Conservation (phyloP, 345 rosid species). For the Eucalyptus pauciflora region DNA sequence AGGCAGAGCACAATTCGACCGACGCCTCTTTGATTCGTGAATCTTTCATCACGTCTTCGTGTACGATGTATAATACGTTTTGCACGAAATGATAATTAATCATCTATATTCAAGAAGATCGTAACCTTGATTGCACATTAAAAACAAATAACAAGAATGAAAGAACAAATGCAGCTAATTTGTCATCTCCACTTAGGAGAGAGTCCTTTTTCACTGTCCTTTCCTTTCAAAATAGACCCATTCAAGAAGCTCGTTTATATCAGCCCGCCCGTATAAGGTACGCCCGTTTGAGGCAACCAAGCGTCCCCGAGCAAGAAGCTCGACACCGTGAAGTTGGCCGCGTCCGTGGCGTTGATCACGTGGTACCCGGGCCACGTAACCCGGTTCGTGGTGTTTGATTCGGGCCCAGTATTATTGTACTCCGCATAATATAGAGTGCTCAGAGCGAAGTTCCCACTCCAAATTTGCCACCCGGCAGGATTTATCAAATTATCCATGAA, state of each 20-base stretch:
- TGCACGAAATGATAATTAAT: background rate
- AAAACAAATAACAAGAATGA: background rate
- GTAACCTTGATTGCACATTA: background rate
- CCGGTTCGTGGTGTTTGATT: conserved; percentile 41
- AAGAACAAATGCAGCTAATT: background rate
- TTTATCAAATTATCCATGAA: conserved; percentile 38
- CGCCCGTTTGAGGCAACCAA: conserved; percentile 61
- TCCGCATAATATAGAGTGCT: conserved; percentile 72
- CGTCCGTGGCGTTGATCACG: conserved; percentile 44
- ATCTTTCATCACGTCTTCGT: background rate
- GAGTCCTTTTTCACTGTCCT: background rate
- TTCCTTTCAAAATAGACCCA: background rate
- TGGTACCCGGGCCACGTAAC: conserved; percentile 71
- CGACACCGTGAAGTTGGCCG: conserved; percentile 55
- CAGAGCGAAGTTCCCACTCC: conserved; percentile 60
- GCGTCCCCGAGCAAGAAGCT: conserved; percentile 51
- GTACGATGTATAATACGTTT: background rate
- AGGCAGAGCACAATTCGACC: background rate
- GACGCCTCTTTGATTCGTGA: background rate
- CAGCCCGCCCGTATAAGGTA: conserved; percentile 33
- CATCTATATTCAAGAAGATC: background rate
- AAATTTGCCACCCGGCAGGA: conserved; percentile 64
- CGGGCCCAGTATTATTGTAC: conserved; percentile 53
- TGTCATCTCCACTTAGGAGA: background rate
- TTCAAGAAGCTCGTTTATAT: background rate